Base-by-base conservation (phyloP, 441 rosid genomes). In the Adansonia rubrostipa region DNA sequence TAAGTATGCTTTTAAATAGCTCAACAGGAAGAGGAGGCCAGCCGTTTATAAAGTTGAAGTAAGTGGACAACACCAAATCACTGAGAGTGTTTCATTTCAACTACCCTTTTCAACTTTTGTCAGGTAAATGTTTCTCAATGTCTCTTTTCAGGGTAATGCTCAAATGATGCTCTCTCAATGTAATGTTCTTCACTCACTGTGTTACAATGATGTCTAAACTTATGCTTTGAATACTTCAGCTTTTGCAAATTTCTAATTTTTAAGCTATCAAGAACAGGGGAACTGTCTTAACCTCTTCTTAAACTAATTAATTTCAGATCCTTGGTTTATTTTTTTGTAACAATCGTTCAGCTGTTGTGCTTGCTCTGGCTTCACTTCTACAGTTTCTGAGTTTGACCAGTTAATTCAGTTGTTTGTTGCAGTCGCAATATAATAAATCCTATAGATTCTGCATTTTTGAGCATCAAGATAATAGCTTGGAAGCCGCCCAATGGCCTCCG, bases 401-500 rank as follows among this genome's bases (percentile, higher is more conserved):
- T 62, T 20, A 15, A 13, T 24, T 24, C 15, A 63, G 10, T 65
- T 65, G 63, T 51, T 36, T 77, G 19, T 6, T 14, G 57, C 50
- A 70, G 50, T 20, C 15, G 6, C 65, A 9, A n/a, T 24, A 54
- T 69, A 69, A 48, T 77, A 69, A 56, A 24, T 56, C 28, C 33
- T 45, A 45, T 33, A 42, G 48, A 60, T 28, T 48, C 48, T 45
- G 70, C 47, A 50, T 44, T 48, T 1, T 17, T 62, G 64, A 71
- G 60, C 48, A 50, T 71, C 19, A 13, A 45, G 0, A 2, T 22
- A 20, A 15, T 33, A 48, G 51, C 60, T 67, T 71, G 57, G 79
- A 36, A 76, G 64, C 51, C 10, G 6, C 6, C 4, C 51, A 74
- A 84, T 86, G 76, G 85, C 80, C 73, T 15, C 75, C 44, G 87